Base-by-base conservation (phyloP, 495 filamentous ascomycete species). In the Penicillium herquei region DNA sequence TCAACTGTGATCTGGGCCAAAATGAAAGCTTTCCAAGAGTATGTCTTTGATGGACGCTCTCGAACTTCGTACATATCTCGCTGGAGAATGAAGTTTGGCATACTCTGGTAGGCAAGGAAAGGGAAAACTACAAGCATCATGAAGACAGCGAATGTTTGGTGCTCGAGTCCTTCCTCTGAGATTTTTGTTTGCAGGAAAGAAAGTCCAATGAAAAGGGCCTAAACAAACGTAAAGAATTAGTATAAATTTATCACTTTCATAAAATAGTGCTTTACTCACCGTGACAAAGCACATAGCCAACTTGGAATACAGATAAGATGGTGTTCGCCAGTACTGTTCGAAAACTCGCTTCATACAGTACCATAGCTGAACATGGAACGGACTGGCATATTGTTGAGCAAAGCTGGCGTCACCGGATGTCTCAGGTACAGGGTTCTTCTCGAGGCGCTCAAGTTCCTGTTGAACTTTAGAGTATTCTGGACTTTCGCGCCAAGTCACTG, bases 71-170 rank as follows among this genome's bases (percentile, higher is more conserved):
- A 91, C 0, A 89, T 68, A 0, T 78, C 73, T 1, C 87, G 78
- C 51, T 86, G 75, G 3, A 70, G 67, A 37, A 88, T 67, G 63
- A 86, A 91, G 16, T 81, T 75, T 0, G 88, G 87, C 64, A 88
- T 84, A 11, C 87, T 73, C 57, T 92, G 90, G 56, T 89, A 80
- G 10, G 84, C 80, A 17, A 91, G 75, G 53, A 87, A 82, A 52
- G 81, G 81, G 64, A 91, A 87, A 42, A 94, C 78, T 6, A 82
- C 89, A 46, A 90, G 70, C 12, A 95, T 72, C 73, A 91, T 82
- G 77, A 95, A 93, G 67, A 94, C 84, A 61, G 82, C 73, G 62
- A 92, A 92, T 70, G 91, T 85, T 65, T 91, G 87, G 62, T 92
- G 92, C 62, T 91, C 88, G 6, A 93, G 80, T 32, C 89, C 90